These are phyloP conservation scores for Exophiala lecanii-corni DNA, from an alignment of 2,329 filamentous ascomycete genomes.

Conservation along the genomic window DNA sequence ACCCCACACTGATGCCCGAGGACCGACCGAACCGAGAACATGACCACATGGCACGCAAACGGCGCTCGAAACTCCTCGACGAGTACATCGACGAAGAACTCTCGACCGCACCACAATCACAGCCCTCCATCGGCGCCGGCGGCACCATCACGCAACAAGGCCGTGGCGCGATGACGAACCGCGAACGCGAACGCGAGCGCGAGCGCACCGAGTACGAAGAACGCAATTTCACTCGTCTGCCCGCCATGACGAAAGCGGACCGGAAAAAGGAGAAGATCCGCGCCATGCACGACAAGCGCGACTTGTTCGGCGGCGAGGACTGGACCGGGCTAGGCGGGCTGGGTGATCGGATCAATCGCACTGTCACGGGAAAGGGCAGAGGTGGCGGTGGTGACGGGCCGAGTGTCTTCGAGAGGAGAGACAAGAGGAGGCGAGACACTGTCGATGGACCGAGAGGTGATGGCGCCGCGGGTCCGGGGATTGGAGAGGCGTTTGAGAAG, in stretches of 20 bases:
- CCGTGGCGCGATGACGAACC: conserved; percentile 69
- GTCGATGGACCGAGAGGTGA: conserved; percentile 70
- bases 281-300: conserved; percentile 39
- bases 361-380: conserved; percentile 61
- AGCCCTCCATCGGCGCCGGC: conserved; percentile 80
- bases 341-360: conserved; percentile 75
- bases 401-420: conserved; percentile 68
- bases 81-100: conserved; percentile 87
- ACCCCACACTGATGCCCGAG: conserved; percentile 73
- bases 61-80: conserved; percentile 79
- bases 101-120: conserved; percentile 71
- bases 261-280: conserved; percentile 55
- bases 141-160: conserved; percentile 72
- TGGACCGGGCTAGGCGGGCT: conserved; percentile 83
- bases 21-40: conserved; percentile 51
- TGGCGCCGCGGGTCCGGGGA: conserved; percentile 52
- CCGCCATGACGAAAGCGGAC: conserved; percentile 84
- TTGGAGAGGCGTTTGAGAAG: conserved; percentile 73
- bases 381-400: conserved; percentile 36
- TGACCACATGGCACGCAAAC: conserved; percentile 52
- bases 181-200: conserved; percentile 70
- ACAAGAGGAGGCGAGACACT: conserved; percentile 63
- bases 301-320: conserved; percentile 84
- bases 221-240: conserved; percentile 81
- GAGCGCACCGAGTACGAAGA: conserved; percentile 88